These are phyloP conservation scores for Tetracladium setigerum DNA, from an alignment of 495 filamentous ascomycete genomes.

Conservation along the genomic window DNA sequence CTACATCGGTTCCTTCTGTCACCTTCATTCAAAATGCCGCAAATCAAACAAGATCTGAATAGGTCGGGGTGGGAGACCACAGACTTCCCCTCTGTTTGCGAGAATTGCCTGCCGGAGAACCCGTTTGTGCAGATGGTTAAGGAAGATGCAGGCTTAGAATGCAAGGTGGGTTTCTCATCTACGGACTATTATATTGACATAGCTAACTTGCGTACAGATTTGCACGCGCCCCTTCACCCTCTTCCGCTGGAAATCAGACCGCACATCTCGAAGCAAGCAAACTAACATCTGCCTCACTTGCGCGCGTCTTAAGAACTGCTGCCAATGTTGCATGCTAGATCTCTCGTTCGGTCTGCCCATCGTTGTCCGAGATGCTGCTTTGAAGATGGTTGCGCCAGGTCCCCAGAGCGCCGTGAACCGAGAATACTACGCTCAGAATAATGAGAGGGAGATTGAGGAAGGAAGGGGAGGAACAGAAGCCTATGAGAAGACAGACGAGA, in stretches of 20 bases:
- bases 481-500: constrained; percentile 96
- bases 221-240: constrained; percentile 95
- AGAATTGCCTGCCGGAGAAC: constrained; percentile 84
- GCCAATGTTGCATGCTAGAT: constrained; percentile 98
- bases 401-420: constrained; percentile 87
- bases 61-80: constrained; percentile 93
- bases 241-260: constrained; percentile 87
- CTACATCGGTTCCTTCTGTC: too few species aligned
- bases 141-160: constrained; percentile 73
- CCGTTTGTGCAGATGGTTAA: constrained; percentile 99
- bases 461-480: constrained; percentile 68
- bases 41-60: constrained; percentile 93
- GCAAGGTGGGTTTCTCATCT: constrained; percentile 45
- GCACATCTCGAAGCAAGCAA: constrained; percentile 76
- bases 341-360: constrained; percentile 91
- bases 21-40: constrained; percentile 35
- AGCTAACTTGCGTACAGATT: constrained; percentile 1
- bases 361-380: constrained; percentile 86
- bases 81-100: constrained; percentile 63
- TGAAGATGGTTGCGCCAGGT: constrained; percentile 93
- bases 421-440: constrained; percentile 95
- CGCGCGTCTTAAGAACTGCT: constrained; percentile 92
- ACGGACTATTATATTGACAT: not conserved
- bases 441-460: constrained; percentile 92
- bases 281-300: constrained; percentile 94